Percentiles rank a stretch among this genome's conserved stretches.
phyloP scores from a whole-genome alignment of 768 basidiomycete species.

The Saitozyma sp. region DNA sequence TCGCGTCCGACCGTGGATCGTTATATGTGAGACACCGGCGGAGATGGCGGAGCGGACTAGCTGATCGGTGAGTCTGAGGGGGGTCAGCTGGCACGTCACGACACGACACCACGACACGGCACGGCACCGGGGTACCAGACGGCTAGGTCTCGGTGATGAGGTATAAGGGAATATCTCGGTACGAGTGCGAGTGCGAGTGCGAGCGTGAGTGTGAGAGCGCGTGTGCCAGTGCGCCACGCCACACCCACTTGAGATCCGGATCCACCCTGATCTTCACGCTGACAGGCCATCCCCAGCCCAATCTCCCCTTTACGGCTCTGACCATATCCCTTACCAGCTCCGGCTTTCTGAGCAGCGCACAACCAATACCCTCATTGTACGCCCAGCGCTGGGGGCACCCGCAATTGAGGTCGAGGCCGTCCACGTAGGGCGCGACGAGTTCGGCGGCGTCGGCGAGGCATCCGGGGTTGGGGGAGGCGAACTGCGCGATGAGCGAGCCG shows the following conservation, averaged over 20 bases:
- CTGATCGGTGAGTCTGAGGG: constrained; percentile 52
- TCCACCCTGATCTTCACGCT: constrained; percentile 59
- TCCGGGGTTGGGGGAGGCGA: constrained; percentile 55
- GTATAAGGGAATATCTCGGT: background rate
- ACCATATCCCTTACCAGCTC: constrained; percentile 57
- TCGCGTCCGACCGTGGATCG: constrained; percentile 58
- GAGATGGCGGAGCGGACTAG: constrained; percentile 55
- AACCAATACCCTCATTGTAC: constrained; percentile 57
- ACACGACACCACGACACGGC: background rate
- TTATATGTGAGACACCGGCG: constrained; percentile 54
- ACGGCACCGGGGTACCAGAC: background rate
- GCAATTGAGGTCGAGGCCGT: constrained; percentile 59
- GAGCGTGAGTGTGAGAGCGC: no score
- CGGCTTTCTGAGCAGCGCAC: constrained; percentile 56
- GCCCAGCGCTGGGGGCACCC: constrained; percentile 58
- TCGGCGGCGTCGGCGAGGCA: constrained; percentile 57
- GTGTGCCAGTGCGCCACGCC: background rate
- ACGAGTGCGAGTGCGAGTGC: no score
- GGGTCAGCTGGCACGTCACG: no score
- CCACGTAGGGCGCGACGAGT: constrained; percentile 55
- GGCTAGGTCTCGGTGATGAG: background rate
- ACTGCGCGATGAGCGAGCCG: constrained; percentile 56
- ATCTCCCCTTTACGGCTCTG: constrained; percentile 52
- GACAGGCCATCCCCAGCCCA: constrained; percentile 56
- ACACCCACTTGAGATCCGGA: constrained; percentile 52